Evolutionary conservation across 805 yeast genomes (phyloP), one percentile per base, ranked within the genome.

Genomic region (Teunomyces stri): DNA sequence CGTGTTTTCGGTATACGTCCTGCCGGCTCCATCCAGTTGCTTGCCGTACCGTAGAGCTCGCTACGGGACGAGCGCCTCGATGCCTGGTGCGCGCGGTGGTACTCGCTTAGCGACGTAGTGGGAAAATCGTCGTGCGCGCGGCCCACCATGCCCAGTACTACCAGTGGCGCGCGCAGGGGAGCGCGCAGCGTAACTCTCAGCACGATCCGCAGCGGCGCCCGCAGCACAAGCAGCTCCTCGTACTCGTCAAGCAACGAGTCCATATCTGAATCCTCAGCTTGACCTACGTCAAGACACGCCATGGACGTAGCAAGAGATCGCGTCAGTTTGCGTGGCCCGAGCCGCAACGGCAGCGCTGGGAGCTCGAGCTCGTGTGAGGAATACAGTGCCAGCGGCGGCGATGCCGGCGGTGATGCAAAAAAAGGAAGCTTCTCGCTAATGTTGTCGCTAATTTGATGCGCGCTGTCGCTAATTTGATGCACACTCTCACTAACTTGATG

Each of bases 1-100:
- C 64, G 51, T 9, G 66, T 52, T 40, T 59, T 60, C 2, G 51
- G 50, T 11, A 48, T 25, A 13, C 53, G 27, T 44, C 61, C 54
- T 3, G 27, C 27, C 3, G 81, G 76, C 45, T 78, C 82, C 81
- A 78, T 77, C 82, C 83, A 79, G 46, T 70, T 74, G 15, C 74
- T 67, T 37, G 75, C 80, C 11, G 74, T 61, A 2, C 66, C 59
- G 53, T 76, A 72, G 36, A 63, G 55, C 28, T 72, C 76, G 54
- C 75, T 70, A 35, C 63, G 56, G 5, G 76, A 68, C 5, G 75
- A 70, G 44, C 70, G 54, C 20, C 74, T 50, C 3, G 75, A 70
- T 34, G 38, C 7, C 55, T 49, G 36, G 34, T 59, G 62, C 7
- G 51, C 49, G 13, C 62, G 53, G 47, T 67, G 65, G 48, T 70